Conservation (phyloP, 257 asterid genomes). For the Apocynum venetum region DNA sequence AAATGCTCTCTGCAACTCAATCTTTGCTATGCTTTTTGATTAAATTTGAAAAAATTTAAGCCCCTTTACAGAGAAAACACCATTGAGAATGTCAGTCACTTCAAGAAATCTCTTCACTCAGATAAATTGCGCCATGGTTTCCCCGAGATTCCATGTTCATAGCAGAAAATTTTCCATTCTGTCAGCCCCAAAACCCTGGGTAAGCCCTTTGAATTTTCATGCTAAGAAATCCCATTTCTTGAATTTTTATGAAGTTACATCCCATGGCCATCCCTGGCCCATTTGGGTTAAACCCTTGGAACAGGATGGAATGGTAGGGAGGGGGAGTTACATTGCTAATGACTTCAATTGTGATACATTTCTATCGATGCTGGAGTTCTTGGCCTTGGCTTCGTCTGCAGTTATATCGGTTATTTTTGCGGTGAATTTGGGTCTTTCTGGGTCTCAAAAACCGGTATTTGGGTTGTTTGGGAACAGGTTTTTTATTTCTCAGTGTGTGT, state of each 20-base stretch:
- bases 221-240: conserved; percentile 23
- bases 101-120: conserved; percentile 33
- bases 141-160: conserved; percentile 14
- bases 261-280: conserved; percentile 23
- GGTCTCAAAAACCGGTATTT: conserved; percentile 32
- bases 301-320: conserved; percentile 18
- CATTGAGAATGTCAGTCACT: conserved; percentile 42
- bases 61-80: not conserved
- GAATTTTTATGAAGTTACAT: conserved; percentile 6
- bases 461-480: conserved; percentile 43
- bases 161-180: conserved; percentile 8
- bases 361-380: conserved; percentile 58
- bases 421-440: conserved; percentile 27
- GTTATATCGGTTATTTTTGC: conserved; percentile 43
- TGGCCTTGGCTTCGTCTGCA: conserved; percentile 59
- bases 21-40: not conserved
- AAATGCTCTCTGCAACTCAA: not conserved
- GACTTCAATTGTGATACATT: conserved; percentile 47
- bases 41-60: not conserved
- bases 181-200: conserved; percentile 23
- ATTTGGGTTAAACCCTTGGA: conserved; percentile 27
- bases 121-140: conserved; percentile 23
- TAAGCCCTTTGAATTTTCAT: conserved; percentile 23
- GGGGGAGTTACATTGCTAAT: conserved; percentile 7
- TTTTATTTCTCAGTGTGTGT: conserved; percentile 66